Evolutionary conservation across 371 early-diverging fungal species (phyloP).

Genomic region (Mortierella sp.): DNA sequence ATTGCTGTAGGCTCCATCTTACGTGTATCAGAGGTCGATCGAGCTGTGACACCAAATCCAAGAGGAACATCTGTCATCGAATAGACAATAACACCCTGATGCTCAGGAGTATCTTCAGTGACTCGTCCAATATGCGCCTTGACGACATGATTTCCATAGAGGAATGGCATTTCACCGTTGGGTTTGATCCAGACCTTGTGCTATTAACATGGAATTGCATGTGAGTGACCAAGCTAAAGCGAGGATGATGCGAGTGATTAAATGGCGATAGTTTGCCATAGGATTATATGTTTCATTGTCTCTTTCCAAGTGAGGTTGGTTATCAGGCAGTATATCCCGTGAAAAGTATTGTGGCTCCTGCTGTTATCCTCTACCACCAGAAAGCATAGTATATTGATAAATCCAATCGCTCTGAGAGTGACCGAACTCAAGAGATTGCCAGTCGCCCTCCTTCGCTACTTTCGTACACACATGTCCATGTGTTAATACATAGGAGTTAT

Average conservation of each 20-base stretch:
- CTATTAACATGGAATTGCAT: conserved; percentile 41
- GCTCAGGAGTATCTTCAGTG: conserved; percentile 98
- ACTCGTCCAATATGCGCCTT: conserved; percentile 98
- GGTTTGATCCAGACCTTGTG: conserved; percentile 99
- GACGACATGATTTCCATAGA: conserved; percentile 99
- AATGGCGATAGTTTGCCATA: background rate
- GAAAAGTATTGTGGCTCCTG: too few relatives aligned
- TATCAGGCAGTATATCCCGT: too few relatives aligned
- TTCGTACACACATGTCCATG: background rate
- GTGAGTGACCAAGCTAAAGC: conserved; percentile 1
- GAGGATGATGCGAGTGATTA: background rate
- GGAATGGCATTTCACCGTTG: conserved; percentile 99
- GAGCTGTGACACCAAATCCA: conserved; percentile 98
- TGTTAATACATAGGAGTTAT: background rate
- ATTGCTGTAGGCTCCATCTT: conserved; percentile 96
- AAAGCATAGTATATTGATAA: background rate
- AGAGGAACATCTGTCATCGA: conserved; percentile 96
- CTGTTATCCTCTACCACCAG: too few relatives aligned
- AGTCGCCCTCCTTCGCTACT: background rate
- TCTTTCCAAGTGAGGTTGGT: too few relatives aligned
- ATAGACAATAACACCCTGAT: conserved; percentile 97
- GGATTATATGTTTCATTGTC: too few relatives aligned
- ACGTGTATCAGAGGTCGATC: conserved; percentile 90
- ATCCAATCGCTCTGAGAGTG: background rate
- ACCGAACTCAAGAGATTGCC: background rate